Evolutionary conservation across 352 stramenopile species (phyloP).

Genomic region (Phytopythium mirpurense): DNA sequence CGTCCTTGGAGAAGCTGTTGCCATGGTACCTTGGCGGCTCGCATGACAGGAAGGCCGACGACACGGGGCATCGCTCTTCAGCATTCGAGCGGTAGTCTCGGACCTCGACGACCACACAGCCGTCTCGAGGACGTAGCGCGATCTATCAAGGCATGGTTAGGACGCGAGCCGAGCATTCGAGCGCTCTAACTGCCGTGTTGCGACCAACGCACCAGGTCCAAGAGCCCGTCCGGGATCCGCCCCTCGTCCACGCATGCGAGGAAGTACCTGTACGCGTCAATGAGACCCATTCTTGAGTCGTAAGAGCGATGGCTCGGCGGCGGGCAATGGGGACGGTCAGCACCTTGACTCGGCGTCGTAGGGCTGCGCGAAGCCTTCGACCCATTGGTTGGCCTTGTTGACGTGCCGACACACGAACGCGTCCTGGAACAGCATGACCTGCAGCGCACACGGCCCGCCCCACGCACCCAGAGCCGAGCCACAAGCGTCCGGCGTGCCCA

Average conservation of each 20-base stretch:
- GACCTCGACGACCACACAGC: conserved; percentile 25
- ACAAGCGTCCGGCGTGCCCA: background rate
- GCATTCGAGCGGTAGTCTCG: conserved; percentile 27
- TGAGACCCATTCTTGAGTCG: background rate
- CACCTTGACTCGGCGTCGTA: conserved; percentile 67
- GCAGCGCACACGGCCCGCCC: conserved; percentile 15
- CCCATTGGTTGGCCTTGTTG: conserved; percentile 37
- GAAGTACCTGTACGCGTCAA: conserved; percentile 40
- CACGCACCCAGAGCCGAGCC: background rate
- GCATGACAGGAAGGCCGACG: conserved; percentile 23
- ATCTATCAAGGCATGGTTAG: conserved; percentile 6
- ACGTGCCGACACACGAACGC: conserved; percentile 66
- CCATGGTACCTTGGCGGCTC: background rate
- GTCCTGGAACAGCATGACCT: conserved; percentile 58
- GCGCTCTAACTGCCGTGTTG: too few species aligned
- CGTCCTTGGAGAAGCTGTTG: background rate
- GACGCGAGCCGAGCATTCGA: too few species aligned
- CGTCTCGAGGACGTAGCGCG: conserved; percentile 7
- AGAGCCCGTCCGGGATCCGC: conserved; percentile 43
- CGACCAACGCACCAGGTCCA: conserved; percentile 35
- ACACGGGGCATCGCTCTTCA: conserved; percentile 24
- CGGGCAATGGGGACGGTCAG: background rate
- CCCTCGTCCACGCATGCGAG: conserved; percentile 50
- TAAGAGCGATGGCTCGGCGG: background rate
- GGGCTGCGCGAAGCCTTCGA: conserved; percentile 66